phyloP scores from a whole-genome alignment of 352 stramenopile genomes.

The Thraustochytrium sp. region DNA sequence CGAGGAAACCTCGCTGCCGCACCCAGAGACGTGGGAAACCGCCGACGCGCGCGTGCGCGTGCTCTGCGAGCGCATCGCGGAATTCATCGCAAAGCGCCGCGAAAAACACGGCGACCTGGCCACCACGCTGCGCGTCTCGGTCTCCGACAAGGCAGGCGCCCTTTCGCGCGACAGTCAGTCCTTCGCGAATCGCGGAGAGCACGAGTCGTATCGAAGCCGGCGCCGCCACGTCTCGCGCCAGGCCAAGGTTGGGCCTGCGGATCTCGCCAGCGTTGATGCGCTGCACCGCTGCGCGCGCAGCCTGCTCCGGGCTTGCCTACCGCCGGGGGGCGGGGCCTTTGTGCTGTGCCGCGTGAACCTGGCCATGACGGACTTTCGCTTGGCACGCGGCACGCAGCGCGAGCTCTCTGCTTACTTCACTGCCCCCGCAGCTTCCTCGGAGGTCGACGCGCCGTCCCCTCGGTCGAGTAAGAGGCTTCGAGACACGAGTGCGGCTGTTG shows the following conservation, averaged over 20 bases:
- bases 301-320: background rate
- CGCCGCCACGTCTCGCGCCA: background rate
- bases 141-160: conserved; percentile 3
- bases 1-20: conserved; percentile 34
- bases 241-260: background rate
- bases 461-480: too few species aligned
- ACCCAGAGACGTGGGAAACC: conserved; percentile 19
- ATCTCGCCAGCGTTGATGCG: background rate
- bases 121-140: background rate
- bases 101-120: background rate
- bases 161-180: background rate
- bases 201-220: background rate
- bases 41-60: background rate
- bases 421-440: background rate
- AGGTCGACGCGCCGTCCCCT: too few species aligned
- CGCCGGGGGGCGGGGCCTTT: background rate
- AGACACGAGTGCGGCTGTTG: too few species aligned
- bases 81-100: background rate
- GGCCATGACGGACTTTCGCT: background rate
- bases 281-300: background rate
- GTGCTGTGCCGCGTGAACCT: conserved; percentile 20
- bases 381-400: background rate
- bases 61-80: background rate
- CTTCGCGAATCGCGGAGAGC: background rate
- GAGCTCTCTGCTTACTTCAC: background rate